Base-by-base conservation (phyloP, 257 asterid species). In the Echium plantagineum region DNA sequence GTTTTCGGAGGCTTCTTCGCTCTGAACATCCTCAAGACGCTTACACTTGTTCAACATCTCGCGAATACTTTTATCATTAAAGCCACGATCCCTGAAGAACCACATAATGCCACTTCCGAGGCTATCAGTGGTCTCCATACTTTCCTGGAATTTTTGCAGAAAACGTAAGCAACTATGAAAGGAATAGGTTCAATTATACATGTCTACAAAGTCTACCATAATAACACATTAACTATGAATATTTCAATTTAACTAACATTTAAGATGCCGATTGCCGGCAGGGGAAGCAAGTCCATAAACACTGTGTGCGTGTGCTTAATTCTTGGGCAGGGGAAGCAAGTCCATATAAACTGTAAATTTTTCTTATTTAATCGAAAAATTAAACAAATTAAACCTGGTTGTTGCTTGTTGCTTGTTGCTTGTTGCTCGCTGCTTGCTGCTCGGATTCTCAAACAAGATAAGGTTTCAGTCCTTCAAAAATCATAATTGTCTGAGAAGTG, bases 41-140 rank as follows among this genome's bases (percentile, higher is more conserved):
- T 81, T 91, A 87, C 90, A 91, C 73, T 85, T 85, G 66, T 69
- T 81, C 65, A 88, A 70, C 82, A 93, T 86, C 63, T 84, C 94
- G 2, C 67, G 74, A 52, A 93, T 84, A 24, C 77, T 78, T 71
- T 72, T 79, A 56, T 84, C 96, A 57, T 93, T 90, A 47, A 93
- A 86, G 15, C 97, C 97, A 69, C 78, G 75, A 77, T 89, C 95
- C 75, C 80, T 93, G 80, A 93, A 93, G 86, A 93, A 93, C 98
- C 98, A 86, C 97, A 93, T 80, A 15, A 93, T 69, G 76, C 89
- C 77, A 68, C 74, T 77, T 65, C 80, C 75, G 38, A 80, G 91
- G 80, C 90, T 68, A 63, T 76, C 79, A 3, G 81, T 62, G 15
- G 66, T 70, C 46, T 84, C 98, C 98, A 89, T 90, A 54, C 66